Evolutionary conservation across 306 rosid genomes (phyloP).

Genomic region (cucumber (Cucumis sativus)): DNA sequence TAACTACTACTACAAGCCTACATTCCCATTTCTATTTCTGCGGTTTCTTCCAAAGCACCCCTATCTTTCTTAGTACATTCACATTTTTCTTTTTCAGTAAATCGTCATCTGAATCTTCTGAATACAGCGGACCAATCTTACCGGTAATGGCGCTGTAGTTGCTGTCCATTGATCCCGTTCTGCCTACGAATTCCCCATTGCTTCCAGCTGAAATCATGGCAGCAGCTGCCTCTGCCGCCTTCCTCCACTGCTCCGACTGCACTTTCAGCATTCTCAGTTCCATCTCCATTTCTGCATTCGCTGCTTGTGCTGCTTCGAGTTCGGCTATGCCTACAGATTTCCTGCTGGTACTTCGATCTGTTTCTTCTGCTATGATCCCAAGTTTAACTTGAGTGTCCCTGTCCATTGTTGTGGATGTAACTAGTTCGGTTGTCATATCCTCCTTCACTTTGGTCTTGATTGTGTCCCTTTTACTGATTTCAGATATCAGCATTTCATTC

Average conservation of each 20-base stretch:
- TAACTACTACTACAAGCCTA: not conserved
- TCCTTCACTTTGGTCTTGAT: slow-evolving; percentile 22
- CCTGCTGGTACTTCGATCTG: slow-evolving; percentile 35
- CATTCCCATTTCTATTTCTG: slow-evolving; percentile 30
- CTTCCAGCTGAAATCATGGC: slow-evolving; percentile 52
- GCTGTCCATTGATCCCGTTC: slow-evolving; percentile 59
- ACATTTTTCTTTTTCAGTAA: slow-evolving; percentile 81
- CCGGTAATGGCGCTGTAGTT: slow-evolving; percentile 29
- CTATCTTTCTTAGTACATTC: slow-evolving; percentile 89
- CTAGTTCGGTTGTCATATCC: slow-evolving; percentile 29
- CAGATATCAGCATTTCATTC: slow-evolving; percentile 54
- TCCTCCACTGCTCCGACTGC: slow-evolving; percentile 95
- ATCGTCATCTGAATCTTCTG: slow-evolving; percentile 61
- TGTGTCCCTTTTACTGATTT: slow-evolving; percentile 32
- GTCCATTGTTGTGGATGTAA: slow-evolving; percentile 39
- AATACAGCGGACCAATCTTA: slow-evolving; percentile 41
- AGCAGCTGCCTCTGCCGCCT: slow-evolving; percentile 97
- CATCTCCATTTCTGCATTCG: slow-evolving; percentile 64
- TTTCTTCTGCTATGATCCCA: slow-evolving; percentile 57
- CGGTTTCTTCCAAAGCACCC: slow-evolving; percentile 95
- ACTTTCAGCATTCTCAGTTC: slow-evolving; percentile 77
- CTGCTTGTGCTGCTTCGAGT: slow-evolving; percentile 72
- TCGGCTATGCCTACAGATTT: slow-evolving; percentile 52
- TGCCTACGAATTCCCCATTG: slow-evolving; percentile 60
- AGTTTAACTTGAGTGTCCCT: slow-evolving; percentile 53